These are phyloP conservation scores for Rosa persica DNA, from an alignment of 306 rosid genomes.

Conservation along the genomic window DNA sequence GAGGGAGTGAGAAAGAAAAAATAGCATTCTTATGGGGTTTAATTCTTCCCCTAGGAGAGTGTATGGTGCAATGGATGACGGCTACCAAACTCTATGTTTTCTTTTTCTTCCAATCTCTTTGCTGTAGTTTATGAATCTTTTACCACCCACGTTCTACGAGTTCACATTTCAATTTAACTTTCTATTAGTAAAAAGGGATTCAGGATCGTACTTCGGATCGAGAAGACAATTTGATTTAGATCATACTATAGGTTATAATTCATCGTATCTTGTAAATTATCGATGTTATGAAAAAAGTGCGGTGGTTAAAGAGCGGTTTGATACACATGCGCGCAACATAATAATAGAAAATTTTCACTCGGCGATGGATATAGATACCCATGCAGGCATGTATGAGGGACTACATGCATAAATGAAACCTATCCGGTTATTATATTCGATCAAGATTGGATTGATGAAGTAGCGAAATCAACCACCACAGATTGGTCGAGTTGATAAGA, in stretches of 20 bases:
- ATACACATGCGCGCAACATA: neutral
- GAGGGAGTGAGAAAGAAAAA: conserved; percentile 23
- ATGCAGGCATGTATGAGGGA: neutral
- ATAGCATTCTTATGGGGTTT: conserved; percentile 20
- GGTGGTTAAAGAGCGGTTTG: neutral
- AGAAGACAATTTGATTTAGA: neutral
- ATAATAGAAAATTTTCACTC: neutral
- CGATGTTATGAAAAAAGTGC: neutral
- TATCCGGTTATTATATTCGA: neutral
- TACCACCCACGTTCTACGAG: neutral
- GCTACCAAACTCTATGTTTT: conserved; percentile 50
- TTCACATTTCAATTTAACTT: neutral
- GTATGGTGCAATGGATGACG: conserved; percentile 57
- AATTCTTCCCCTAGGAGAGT: conserved; percentile 26
- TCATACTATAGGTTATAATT: neutral
- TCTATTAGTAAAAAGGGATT: neutral
- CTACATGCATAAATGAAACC: neutral
- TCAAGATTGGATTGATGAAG: neutral
- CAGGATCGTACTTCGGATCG: neutral
- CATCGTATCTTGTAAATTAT: neutral
- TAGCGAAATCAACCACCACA: neutral
- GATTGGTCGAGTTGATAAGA: too few relatives aligned
- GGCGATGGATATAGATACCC: neutral
- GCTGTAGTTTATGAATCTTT: neutral
- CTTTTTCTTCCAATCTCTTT: neutral